Conservation (phyloP, 2,329 filamentous ascomycete genomes). For the Immersiporthe knoxdaviesiana region DNA sequence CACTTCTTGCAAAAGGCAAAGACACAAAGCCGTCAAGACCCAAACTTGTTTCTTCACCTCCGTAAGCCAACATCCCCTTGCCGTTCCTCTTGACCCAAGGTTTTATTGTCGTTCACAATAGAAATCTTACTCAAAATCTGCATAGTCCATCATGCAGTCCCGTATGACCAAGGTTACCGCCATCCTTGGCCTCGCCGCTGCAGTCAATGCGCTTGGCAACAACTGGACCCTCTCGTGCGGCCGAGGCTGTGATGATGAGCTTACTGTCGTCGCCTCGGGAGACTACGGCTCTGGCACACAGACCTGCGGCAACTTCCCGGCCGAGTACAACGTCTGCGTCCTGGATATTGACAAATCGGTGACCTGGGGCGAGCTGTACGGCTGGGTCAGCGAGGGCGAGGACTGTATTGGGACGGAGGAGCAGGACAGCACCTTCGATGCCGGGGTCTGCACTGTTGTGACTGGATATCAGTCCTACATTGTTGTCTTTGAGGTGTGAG, state of each 20-base stretch:
- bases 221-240: slow-evolving; percentile 9
- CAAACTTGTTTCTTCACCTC: neutral
- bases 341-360: neutral
- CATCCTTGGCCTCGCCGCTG: neutral
- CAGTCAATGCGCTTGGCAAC: neutral
- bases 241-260: neutral
- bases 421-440: neutral
- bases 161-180: neutral
- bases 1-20: neutral
- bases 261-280: neutral
- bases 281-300: slow-evolving; percentile 3
- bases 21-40: neutral
- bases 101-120: too few species aligned
- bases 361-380: slow-evolving; percentile 4
- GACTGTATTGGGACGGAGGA: neutral
- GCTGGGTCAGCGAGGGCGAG: slow-evolving; percentile 6
- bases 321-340: neutral
- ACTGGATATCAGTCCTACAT: slow-evolving; percentile 1
- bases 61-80: neutral
- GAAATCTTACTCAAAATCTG: too few species aligned
- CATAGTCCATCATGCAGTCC: slow-evolving; percentile 3
- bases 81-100: neutral
- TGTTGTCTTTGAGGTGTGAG: slow-evolving; percentile 5
- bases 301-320: slow-evolving; percentile 7
- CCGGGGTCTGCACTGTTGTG: neutral